A percentile compares a stretch with the other conserved stretches of the same genome.
phyloP scores from a whole-genome alignment of 768 basidiomycete species.

The Serendipita indica region DNA sequence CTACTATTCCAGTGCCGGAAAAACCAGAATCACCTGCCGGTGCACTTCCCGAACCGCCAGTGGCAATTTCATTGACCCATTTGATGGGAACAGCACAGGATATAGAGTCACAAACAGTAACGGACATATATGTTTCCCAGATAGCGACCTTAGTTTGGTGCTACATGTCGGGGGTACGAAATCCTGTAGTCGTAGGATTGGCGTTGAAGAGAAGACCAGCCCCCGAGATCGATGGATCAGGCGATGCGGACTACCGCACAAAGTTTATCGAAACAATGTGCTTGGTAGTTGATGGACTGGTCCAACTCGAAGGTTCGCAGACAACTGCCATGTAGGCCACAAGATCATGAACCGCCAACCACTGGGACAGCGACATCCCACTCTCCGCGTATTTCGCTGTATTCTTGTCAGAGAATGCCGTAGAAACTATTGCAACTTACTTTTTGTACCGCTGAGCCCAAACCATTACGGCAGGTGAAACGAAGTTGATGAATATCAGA shows the following conservation, averaged over 20 bases:
- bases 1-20: slow-evolving; percentile 36
- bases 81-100: slow-evolving; percentile 62
- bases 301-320: no score
- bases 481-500: slow-evolving; percentile 46
- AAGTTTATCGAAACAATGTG: slow-evolving; percentile 33
- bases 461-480: slow-evolving; percentile 57
- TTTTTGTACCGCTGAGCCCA: slow-evolving; percentile 87
- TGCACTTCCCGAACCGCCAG: slow-evolving; percentile 42
- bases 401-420: slow-evolving; percentile 14
- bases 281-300: slow-evolving; percentile 24
- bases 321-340: no score
- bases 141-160: slow-evolving; percentile 76
- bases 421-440: slow-evolving; percentile 29
- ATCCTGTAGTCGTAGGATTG: slow-evolving; percentile 60
- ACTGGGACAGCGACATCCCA: slow-evolving; percentile 76
- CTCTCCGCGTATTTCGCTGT: slow-evolving; percentile 76
- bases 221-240: no score
- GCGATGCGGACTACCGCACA: no score
- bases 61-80: slow-evolving; percentile 60
- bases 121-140: slow-evolving; percentile 74
- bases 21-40: slow-evolving; percentile 21
- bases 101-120: slow-evolving; percentile 50
- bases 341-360: slow-evolving; percentile 10
- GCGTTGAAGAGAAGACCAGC: slow-evolving; percentile 34
- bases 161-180: slow-evolving; percentile 25